phyloP scores from a whole-genome alignment of 1,284 basidiomycete genomes.

The Clitocybe nebularis region DNA sequence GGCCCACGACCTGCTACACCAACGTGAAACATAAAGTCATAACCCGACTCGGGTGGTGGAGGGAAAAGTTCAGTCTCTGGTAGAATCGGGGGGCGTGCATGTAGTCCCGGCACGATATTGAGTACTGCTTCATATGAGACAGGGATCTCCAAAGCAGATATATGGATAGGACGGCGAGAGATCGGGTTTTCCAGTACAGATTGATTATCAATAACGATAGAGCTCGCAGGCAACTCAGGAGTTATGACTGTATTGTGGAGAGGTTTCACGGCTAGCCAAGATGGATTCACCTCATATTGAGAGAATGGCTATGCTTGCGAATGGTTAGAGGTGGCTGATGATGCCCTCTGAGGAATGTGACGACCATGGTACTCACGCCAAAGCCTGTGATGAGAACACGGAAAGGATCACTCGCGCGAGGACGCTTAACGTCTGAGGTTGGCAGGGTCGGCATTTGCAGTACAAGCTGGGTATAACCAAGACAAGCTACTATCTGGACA shows the following conservation, averaged over 20 bases:
- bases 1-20: constrained; percentile 65
- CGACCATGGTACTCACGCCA: constrained; percentile 41
- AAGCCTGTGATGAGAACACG: constrained; percentile 57
- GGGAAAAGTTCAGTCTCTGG: constrained; percentile 34
- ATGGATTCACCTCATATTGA: constrained; percentile 53
- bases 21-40: constrained; percentile 71
- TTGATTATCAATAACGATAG: constrained; percentile 20
- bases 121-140: constrained; percentile 62
- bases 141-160: constrained; percentile 59
- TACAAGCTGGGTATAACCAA: background rate
- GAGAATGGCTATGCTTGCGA: constrained; percentile 46
- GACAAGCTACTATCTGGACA: background rate
- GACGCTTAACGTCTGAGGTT: constrained; percentile 4
- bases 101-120: constrained; percentile 52
- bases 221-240: constrained; percentile 32
- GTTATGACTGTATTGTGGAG: constrained; percentile 50
- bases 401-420: constrained; percentile 24
- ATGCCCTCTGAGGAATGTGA: constrained; percentile 2
- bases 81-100: constrained; percentile 57
- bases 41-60: constrained; percentile 53
- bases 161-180: constrained; percentile 43
- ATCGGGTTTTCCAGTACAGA: constrained; percentile 6
- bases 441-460: background rate
- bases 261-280: constrained; percentile 58
- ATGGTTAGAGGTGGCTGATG: constrained; percentile 12